phyloP scores from a whole-genome alignment of 2,329 filamentous ascomycete species.

The Trichoderma cornu-damae region DNA sequence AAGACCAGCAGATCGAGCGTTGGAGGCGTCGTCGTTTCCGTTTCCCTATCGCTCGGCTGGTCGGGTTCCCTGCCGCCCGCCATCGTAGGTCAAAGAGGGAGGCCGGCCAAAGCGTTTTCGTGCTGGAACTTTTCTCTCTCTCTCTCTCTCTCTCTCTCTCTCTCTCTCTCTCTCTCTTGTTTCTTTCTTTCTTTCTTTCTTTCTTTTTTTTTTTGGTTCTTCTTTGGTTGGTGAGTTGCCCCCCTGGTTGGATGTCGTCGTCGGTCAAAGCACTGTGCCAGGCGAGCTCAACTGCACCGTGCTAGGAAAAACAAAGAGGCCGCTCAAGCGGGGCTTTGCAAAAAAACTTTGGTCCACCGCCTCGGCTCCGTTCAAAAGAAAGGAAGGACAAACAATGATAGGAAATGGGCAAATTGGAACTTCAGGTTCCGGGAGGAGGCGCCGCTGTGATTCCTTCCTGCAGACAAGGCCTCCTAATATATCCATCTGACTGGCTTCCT shows the following conservation, averaged over 20 bases:
- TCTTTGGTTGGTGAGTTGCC: too few relatives aligned
- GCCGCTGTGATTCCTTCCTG: not conserved
- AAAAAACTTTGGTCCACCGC: too few relatives aligned
- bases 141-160: too few relatives aligned
- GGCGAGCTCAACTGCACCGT: not conserved
- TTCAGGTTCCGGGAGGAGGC: too few relatives aligned
- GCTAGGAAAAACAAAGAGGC: not conserved
- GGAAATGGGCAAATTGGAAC: not conserved
- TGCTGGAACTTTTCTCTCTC: too few relatives aligned
- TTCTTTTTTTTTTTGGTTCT: not conserved
- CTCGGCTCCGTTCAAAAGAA: not conserved
- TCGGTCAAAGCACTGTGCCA: not conserved
- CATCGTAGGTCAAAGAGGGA: not conserved
- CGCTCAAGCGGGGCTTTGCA: not conserved
- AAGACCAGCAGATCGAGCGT: slow-evolving; percentile 68
- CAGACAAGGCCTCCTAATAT: slow-evolving; percentile 11
- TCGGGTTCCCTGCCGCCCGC: slow-evolving; percentile 8
- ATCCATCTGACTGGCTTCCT: not conserved
- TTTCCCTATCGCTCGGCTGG: not conserved
- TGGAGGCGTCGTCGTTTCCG: slow-evolving; percentile 35
- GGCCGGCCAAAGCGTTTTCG: not conserved
- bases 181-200: not conserved
- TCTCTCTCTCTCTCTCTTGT: too few relatives aligned
- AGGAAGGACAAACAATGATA: not conserved
- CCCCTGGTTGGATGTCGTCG: not conserved